Conservation (phyloP, 23 red algal genomes). For the Cyanidiococcus yangmingshanensis region DNA sequence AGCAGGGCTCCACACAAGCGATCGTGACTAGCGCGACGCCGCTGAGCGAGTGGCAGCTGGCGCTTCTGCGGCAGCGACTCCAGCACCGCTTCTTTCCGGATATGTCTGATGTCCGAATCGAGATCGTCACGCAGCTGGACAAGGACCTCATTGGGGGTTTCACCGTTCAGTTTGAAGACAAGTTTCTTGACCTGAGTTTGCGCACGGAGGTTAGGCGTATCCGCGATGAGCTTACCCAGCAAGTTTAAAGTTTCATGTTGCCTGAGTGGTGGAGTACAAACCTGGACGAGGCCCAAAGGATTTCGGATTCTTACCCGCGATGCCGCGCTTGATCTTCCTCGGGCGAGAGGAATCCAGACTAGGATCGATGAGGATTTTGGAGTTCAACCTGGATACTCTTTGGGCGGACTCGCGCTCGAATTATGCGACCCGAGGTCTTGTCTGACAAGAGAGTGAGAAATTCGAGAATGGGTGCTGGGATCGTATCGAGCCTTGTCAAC, state of each 20-base stretch:
- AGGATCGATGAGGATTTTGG: too few relatives aligned
- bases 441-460: too few relatives aligned
- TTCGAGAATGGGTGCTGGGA: too few relatives aligned
- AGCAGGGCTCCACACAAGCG: slow-evolving; percentile 38
- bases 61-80: slow-evolving; percentile 58
- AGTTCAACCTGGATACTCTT: too few relatives aligned
- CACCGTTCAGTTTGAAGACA: slow-evolving; percentile 78
- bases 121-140: slow-evolving; percentile 58
- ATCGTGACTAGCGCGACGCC: slow-evolving; percentile 56
- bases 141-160: slow-evolving; percentile 64
- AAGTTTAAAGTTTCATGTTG: background rate
- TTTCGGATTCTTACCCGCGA: too few relatives aligned
- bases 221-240: background rate
- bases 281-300: too few relatives aligned
- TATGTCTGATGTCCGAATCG: slow-evolving; percentile 45
- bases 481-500: too few relatives aligned
- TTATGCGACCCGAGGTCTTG: too few relatives aligned
- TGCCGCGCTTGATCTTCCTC: too few relatives aligned
- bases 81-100: slow-evolving; percentile 58
- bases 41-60: slow-evolving; percentile 72
- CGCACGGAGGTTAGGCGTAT: slow-evolving; percentile 48
- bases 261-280: too few relatives aligned
- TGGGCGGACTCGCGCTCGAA: too few relatives aligned
- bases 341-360: too few relatives aligned
- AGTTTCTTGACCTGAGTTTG: slow-evolving; percentile 73